phyloP scores from a whole-genome alignment of 2,329 filamentous ascomycete species.

The Lachnellula cervina region DNA sequence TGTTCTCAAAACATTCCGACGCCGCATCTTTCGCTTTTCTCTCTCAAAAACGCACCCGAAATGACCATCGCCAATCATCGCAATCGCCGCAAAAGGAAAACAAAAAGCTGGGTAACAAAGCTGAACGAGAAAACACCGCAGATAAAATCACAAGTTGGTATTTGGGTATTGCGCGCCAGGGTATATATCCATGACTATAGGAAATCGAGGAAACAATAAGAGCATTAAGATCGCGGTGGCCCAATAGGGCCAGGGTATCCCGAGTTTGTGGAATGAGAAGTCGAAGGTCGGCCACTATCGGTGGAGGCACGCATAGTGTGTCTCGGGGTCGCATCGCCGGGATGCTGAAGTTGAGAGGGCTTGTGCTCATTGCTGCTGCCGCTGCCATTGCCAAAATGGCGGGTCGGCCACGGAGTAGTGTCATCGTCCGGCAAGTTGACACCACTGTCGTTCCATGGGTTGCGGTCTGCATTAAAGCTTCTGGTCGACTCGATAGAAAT shows the following conservation, averaged over 20 bases:
- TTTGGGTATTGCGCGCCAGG: conserved; percentile 33
- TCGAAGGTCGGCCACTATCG: conserved; percentile 87
- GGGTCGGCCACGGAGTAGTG: conserved; percentile 53
- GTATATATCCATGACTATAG: conserved; percentile 34
- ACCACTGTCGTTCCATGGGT: conserved; percentile 97
- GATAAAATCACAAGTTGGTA: conserved; percentile 28
- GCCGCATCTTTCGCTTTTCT: conserved; percentile 23
- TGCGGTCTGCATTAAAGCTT: conserved; percentile 84
- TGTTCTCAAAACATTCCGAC: conserved; percentile 14
- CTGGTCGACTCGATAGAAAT: conserved; percentile 94
- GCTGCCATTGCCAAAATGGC: conserved; percentile 61
- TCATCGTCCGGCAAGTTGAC: conserved; percentile 92
- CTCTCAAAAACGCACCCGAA: conserved; percentile 6
- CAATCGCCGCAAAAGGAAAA: conserved; percentile 3
- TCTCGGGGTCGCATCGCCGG: conserved; percentile 78
- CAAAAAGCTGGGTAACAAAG: conserved; percentile 19
- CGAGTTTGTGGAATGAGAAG: conserved; percentile 91
- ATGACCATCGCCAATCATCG: conserved; percentile 1
- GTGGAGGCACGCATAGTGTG: conserved; percentile 80
- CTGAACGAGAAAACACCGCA: conserved; percentile 17
- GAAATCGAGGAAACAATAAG: conserved; percentile 26
- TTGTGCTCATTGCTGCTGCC: conserved; percentile 53
- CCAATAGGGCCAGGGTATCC: conserved; percentile 92
- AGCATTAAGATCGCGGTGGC: conserved; percentile 66
- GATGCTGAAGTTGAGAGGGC: conserved; percentile 56